A percentile compares a stretch with the other conserved stretches of the same genome.
phyloP scores from a whole-genome alignment of 2,329 filamentous ascomycete genomes.

The Herpotrichia juniperi region DNA sequence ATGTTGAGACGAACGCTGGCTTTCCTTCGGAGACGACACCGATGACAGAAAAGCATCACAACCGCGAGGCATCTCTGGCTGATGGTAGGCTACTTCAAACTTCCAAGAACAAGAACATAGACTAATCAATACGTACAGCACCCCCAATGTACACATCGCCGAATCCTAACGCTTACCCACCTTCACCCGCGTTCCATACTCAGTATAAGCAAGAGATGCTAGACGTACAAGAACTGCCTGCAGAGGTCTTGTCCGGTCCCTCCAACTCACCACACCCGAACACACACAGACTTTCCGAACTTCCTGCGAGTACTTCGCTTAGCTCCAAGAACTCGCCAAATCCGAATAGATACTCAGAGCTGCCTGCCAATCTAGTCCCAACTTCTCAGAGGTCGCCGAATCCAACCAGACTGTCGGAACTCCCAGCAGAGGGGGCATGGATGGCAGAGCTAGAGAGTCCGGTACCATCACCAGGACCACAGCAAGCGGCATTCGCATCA shows the following conservation, averaged over 20 bases:
- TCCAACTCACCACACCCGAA: background rate
- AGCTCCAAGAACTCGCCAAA: background rate
- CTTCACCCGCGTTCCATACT: background rate
- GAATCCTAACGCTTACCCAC: background rate
- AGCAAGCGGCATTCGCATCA: background rate
- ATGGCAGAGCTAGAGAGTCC: conserved; percentile 1
- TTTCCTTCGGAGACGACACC: conserved; percentile 9
- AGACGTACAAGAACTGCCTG: background rate
- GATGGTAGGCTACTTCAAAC: background rate
- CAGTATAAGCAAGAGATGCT: background rate
- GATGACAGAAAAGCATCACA: conserved; percentile 2
- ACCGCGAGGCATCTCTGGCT: background rate
- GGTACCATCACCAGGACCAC: background rate
- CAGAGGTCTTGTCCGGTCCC: background rate
- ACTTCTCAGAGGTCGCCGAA: background rate
- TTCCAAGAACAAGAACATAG: background rate
- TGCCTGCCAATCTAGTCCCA: background rate
- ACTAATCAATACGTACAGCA: background rate
- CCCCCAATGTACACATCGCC: background rate
- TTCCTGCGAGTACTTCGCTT: background rate
- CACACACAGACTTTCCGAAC: conserved; percentile 1
- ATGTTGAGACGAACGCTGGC: conserved; percentile 4
- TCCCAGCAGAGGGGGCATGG: background rate
- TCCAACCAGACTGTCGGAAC: background rate
- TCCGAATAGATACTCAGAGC: background rate